phyloP scores from a whole-genome alignment of 345 rosid genomes.

The Euphorbia tirucalli region DNA sequence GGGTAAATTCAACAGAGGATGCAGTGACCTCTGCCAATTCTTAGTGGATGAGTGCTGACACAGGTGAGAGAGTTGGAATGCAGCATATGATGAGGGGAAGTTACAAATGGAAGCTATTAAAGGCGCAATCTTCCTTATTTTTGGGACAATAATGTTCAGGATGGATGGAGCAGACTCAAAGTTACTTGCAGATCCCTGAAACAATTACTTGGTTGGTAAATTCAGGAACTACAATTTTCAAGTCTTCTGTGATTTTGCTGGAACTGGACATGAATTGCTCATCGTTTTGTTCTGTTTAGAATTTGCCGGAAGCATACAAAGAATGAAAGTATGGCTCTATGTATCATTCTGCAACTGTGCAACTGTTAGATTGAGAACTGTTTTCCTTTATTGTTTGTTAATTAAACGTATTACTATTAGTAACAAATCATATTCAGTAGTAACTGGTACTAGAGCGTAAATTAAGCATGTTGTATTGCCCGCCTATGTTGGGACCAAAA shows the following conservation, averaged over 20 bases:
- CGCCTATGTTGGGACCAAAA: background rate
- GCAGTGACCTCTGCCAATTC: slow-evolving; percentile 11
- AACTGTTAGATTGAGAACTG: slow-evolving; percentile 20
- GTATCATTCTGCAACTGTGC: background rate
- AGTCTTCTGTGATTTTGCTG: slow-evolving; percentile 8
- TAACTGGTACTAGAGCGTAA: too few species aligned
- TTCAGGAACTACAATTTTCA: slow-evolving; percentile 10
- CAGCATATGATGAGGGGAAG: background rate
- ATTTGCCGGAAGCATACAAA: background rate
- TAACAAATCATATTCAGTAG: background rate
- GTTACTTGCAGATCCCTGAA: background rate
- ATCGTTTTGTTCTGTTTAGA: slow-evolving; percentile 14
- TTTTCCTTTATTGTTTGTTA: background rate
- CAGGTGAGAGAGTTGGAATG: background rate
- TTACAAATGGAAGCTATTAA: background rate
- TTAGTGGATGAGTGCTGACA: background rate
- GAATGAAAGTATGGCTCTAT: background rate
- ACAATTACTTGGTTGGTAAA: background rate
- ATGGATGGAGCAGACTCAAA: background rate
- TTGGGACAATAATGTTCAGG: background rate
- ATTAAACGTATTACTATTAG: background rate
- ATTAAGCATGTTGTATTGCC: background rate
- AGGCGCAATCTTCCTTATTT: background rate
- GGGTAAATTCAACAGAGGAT: slow-evolving; percentile 8
- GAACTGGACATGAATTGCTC: slow-evolving; percentile 9